Base-by-base conservation (phyloP, 257 asterid species). In the Salvia rosmarinus region DNA sequence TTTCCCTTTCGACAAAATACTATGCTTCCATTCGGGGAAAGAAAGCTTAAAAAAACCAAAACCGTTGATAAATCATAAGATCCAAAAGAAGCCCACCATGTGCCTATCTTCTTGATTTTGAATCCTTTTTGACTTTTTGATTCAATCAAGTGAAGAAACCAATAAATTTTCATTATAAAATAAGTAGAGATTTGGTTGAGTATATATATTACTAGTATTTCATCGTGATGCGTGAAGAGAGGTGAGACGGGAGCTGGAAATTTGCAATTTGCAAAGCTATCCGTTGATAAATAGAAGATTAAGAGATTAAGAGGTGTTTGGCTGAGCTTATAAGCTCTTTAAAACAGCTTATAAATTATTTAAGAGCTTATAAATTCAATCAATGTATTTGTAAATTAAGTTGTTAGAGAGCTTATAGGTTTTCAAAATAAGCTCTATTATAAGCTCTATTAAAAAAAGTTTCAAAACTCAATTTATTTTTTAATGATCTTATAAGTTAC, bases 61-160 rank as follows among this genome's bases (percentile, higher is more conserved):
- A 59, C 47, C 64, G 66, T 57, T 54, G 47, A 69, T 39, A 65
- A 51, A 54, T 55, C 62, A 70, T 25, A 59, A 50, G 50, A 64
- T 70, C 63, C 80, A 64, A 74, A 60, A 66, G 43, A 54, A 42
- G 76, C 71, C 73, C 76, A 79, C 73, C 74, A 67, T 28, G 4
- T 30, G 28, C 58, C 40, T 58, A 42, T 37, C 57, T 16, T 16
- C 61, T 60, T 43, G 23, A 32, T 64, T 56, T 54, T 25, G 54
- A 30, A 17, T 2, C 64, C 76, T 28, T 75, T 57, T 77, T 80
- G 83, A 80, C 79, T 68, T 77, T 79, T 70, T 54, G 46, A 72
- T 69, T 78, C 73, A 72, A 72, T 74, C 35, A 44, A 67, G 43
- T 60, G 72, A 73, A 46, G 19, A 68, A 63, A 70, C 37, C 72